Base-by-base conservation (phyloP, 345 rosid species). In the Alliaria petiolata region DNA sequence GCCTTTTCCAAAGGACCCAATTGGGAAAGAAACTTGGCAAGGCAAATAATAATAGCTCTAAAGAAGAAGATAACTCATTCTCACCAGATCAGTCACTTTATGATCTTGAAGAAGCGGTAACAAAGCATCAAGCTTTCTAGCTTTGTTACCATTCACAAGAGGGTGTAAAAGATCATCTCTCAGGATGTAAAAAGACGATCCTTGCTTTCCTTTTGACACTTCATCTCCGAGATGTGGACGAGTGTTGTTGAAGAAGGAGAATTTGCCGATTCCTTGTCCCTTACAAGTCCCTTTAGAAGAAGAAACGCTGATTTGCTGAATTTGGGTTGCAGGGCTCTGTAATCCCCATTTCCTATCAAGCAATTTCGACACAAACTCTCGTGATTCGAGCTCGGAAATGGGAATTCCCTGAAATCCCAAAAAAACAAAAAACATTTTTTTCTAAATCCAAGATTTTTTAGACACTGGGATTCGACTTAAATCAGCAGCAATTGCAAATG, bases 81-180 rank as follows among this genome's bases (percentile, higher is more conserved):
- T 89, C 72, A 93, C 98, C 95, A 89, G 84, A 75, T 91, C 96
- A 26, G 97, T 89, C 6, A 91, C 85, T 1, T 72, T 68, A 65
- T 84, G 79, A 78, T 86, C 84, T 69, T 73, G 72, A 22, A 93
- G 76, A 46, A 91, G 86, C 36, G 90, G 95, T 71, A 93, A 76
- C 66, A 93, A 43, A 9, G 83, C 97, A 55, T 93, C 98, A 46
- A 91, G 79, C 80, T 93, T 93, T 75, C 98, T 88, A 8, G 95
- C 95, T 78, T 93, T 91, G 76, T 91, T 93, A 72, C 97, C 97
- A 77, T 89, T 91, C 13, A 91, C 84, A 70, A 87, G 80, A 14
- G 98, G 97, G 76, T 89, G 97, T 80, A 89, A 76, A 74, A 93
- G 85, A 83, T 89, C 98, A 73, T 89, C 98, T 85, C 97, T 85